phyloP scores from a whole-genome alignment of 2,329 filamentous ascomycete species.

The Pseudopyrenochaeta lycopersici region DNA sequence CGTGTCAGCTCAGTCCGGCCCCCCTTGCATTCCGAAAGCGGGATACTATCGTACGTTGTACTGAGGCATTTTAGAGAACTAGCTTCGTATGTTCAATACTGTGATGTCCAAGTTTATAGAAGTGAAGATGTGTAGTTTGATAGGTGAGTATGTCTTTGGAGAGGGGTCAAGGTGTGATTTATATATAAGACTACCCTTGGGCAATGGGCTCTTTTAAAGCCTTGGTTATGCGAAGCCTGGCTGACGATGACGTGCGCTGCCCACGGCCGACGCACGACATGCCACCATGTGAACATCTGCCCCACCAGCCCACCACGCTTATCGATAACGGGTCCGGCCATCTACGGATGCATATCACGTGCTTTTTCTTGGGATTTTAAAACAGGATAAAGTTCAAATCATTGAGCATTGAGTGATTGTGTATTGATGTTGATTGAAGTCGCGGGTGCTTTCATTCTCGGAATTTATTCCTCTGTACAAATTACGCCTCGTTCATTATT shows the following conservation, averaged over 20 bases:
- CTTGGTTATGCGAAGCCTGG: conserved; percentile 33
- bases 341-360: no score
- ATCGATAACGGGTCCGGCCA: conserved; percentile 50
- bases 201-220: conserved; percentile 14
- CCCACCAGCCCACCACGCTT: conserved; percentile 26
- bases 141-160: conserved; percentile 13
- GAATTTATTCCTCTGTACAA: no score
- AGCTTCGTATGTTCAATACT: conserved; percentile 1
- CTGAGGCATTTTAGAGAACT: conserved; percentile 20
- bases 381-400: no score
- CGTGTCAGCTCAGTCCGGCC: conserved; percentile 7
- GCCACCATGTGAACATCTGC: conserved; percentile 10
- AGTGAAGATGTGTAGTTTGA: conserved; percentile 3
- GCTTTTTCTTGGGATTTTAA: no score
- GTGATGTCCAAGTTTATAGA: no score
- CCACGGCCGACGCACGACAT: conserved; percentile 2
- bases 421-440: no score
- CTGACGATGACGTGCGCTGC: conserved; percentile 32
- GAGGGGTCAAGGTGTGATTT: conserved; percentile 27
- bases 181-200: conserved; percentile 21
- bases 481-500: no score
- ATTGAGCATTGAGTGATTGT: no score
- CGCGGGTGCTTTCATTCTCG: no score
- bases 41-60: conserved; percentile 21
- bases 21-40: neutral